These are phyloP conservation scores for Wickerhamomyces tratensis DNA, from an alignment of 805 yeast genomes.

Conservation along the genomic window DNA sequence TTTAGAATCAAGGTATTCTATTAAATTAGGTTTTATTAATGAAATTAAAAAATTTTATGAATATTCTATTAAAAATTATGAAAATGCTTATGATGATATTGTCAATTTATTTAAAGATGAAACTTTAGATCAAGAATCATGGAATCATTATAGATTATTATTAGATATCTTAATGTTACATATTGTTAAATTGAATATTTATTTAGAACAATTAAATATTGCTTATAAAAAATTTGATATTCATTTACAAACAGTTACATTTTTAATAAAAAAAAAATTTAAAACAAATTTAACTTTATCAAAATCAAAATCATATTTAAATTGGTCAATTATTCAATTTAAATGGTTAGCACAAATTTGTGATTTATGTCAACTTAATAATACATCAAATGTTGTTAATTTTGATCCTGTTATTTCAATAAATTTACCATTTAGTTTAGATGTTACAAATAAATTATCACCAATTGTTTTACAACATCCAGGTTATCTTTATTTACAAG, in stretches of 20 bases:
- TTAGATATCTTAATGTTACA: slow-evolving; percentile 56
- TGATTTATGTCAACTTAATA: slow-evolving; percentile 32
- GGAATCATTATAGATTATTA: slow-evolving; percentile 37
- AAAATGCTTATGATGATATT: slow-evolving; percentile 42
- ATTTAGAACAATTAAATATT: slow-evolving; percentile 43
- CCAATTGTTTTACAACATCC: slow-evolving; percentile 30
- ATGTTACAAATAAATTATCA: slow-evolving; percentile 13
- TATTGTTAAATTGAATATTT: slow-evolving; percentile 50
- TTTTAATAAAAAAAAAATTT: slow-evolving; percentile 22
- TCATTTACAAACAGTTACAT: slow-evolving; percentile 46
- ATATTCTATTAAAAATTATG: slow-evolving; percentile 39
- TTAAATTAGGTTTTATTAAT: slow-evolving; percentile 40
- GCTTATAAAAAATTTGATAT: slow-evolving; percentile 57
- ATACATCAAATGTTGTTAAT: slow-evolving; percentile 31
- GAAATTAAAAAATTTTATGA: slow-evolving; percentile 40
- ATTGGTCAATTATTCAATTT: slow-evolving; percentile 59
- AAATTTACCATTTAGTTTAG: slow-evolving; percentile 23
- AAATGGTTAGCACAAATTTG: slow-evolving; percentile 56
- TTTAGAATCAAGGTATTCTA: slow-evolving; percentile 32
- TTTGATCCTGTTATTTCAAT: slow-evolving; percentile 15
- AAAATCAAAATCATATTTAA: slow-evolving; percentile 17
- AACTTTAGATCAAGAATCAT: slow-evolving; percentile 9
- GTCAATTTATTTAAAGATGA: slow-evolving; percentile 26
- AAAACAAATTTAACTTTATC: slow-evolving; percentile 3
- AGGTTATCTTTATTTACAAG: slow-evolving; percentile 32